phyloP scores from a whole-genome alignment of 2,329 filamentous ascomycete genomes.

The Chaetomiaceae sp. region DNA sequence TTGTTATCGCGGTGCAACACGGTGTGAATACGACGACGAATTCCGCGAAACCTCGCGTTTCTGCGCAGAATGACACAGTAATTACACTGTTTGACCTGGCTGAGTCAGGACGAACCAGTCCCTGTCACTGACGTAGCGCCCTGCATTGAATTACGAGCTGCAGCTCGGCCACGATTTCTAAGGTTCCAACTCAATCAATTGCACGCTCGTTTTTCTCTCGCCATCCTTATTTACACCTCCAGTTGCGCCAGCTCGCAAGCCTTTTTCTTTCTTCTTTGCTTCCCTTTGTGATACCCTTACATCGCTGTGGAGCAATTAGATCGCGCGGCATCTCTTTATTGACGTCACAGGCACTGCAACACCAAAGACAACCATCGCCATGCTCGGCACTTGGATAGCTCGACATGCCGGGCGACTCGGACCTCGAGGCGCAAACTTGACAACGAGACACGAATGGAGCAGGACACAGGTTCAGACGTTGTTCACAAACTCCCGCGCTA shows the following conservation, averaged over 20 bases:
- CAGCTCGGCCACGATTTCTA: background rate
- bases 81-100: too few relatives aligned
- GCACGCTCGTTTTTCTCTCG: background rate
- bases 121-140: conserved; percentile 7
- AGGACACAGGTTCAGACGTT: conserved; percentile 16
- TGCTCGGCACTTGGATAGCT: conserved; percentile 20
- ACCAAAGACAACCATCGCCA: conserved; percentile 10
- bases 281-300: background rate
- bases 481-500: conserved; percentile 13
- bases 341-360: conserved; percentile 19
- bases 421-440: background rate
- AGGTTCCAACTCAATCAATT: too few relatives aligned
- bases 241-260: background rate
- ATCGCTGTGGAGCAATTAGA: background rate
- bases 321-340: conserved; percentile 3
- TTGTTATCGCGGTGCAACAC: background rate
- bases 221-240: background rate
- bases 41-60: too few relatives aligned
- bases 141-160: background rate
- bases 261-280: background rate
- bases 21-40: too few relatives aligned
- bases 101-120: too few relatives aligned
- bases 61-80: too few relatives aligned
- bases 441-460: background rate
- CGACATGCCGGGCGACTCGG: conserved; percentile 14